Conservation (phyloP, 208 protist genomes). For the Angomonas deanei region DNA sequence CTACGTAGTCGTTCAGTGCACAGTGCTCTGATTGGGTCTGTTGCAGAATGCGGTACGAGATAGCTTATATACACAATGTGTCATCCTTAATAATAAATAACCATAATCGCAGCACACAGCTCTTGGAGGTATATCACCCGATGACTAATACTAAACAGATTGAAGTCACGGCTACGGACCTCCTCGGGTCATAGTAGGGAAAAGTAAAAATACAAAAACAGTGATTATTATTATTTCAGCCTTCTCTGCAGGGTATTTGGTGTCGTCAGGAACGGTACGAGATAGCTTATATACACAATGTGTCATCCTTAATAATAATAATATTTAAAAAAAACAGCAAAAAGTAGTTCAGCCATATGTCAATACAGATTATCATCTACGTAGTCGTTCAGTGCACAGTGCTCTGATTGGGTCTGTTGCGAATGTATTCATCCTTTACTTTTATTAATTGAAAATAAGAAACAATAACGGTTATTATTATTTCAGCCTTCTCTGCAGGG, state of each 20-base stretch:
- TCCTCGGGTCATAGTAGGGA: no score
- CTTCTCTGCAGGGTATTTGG: background rate
- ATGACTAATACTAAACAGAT: background rate
- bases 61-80: background rate
- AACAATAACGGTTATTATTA: no score
- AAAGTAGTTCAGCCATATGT: background rate
- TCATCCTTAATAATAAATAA: slow-evolving; percentile 1
- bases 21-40: background rate
- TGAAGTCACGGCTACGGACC: no score
- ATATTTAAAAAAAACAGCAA: background rate
- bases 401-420: background rate
- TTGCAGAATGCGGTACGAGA: background rate
- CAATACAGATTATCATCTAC: background rate
- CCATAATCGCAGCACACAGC: background rate
- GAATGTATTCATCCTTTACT: background rate
- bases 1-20: no score
- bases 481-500: slow-evolving; percentile 5
- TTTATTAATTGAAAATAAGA: background rate
- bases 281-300: background rate
- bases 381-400: background rate
- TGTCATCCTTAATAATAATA: slow-evolving; percentile 1
- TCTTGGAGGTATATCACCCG: background rate
- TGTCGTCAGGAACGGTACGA: background rate
- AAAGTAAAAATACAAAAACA: no score
- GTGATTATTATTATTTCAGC: no score